Percentiles rank a stretch among this genome's conserved stretches.
phyloP scores from a whole-genome alignment of 2,329 filamentous ascomycete genomes.

The Trichoderma atrobrunneum region DNA sequence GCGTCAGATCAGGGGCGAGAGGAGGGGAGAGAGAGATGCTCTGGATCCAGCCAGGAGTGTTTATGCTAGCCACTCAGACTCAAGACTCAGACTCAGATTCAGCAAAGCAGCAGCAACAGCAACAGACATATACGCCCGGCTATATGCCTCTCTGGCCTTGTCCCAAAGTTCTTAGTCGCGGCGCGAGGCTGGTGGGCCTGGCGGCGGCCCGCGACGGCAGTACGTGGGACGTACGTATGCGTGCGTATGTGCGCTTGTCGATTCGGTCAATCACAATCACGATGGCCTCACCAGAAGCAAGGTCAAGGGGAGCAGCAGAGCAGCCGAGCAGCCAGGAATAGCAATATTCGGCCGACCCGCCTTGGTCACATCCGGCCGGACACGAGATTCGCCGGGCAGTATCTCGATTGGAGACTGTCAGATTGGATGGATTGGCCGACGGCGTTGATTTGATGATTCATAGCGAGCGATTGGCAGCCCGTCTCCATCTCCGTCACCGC shows the following conservation, averaged over 20 bases:
- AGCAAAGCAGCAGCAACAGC: not conserved
- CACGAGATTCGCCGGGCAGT: not conserved
- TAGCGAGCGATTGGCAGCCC: not conserved
- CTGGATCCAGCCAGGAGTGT: not conserved
- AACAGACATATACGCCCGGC: not conserved
- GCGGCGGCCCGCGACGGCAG: not conserved
- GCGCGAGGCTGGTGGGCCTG: not conserved
- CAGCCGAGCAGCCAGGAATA: not conserved
- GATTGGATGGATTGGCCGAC: not conserved
- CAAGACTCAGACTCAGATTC: not conserved
- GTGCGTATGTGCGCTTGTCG: not conserved
- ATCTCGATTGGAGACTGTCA: not conserved
- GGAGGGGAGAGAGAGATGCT: not conserved
- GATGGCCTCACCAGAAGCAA: not conserved
- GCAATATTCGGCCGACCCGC: not conserved
- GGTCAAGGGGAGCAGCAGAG: not conserved
- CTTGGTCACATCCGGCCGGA: conserved; percentile 7
- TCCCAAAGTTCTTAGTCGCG: not conserved
- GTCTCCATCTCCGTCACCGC: not conserved
- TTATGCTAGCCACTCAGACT: not conserved
- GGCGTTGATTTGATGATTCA: not conserved
- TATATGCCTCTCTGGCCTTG: not conserved
- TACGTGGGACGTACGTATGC: not conserved
- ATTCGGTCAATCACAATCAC: not conserved
- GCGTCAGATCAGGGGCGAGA: not conserved